A percentile compares a stretch with the other conserved stretches of the same genome.
Conservation (phyloP, 1,139 yeast species). For the Nakaseomyces sp. region DNA sequence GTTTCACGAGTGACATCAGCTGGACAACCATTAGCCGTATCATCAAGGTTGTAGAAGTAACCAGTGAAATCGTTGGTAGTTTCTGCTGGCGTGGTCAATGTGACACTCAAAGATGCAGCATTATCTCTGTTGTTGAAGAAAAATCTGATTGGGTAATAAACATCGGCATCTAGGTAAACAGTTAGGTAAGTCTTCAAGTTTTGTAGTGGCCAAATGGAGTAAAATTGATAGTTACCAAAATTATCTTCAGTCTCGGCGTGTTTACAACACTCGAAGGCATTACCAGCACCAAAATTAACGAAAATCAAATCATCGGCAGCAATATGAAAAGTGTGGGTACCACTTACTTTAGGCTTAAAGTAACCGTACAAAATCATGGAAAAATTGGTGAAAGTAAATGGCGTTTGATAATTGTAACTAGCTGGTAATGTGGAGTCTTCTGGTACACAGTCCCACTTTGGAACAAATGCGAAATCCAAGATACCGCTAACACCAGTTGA, state of each 20-base stretch:
- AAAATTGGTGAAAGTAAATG: background rate
- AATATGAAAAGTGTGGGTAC: background rate
- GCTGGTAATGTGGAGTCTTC: background rate
- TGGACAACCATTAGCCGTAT: background rate
- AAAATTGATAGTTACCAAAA: slow-evolving; percentile 1
- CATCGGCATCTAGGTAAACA: background rate
- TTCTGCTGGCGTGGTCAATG: background rate
- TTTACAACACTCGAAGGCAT: background rate
- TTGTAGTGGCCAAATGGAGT: background rate
- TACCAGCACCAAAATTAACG: slow-evolving; percentile 1
- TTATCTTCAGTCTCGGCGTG: background rate
- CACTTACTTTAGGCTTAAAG: background rate
- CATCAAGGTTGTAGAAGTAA: background rate
- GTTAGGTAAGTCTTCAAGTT: background rate
- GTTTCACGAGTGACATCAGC: background rate
- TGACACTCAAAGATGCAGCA: background rate
- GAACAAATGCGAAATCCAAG: background rate
- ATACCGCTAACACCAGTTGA: background rate
- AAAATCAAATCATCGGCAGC: slow-evolving; percentile 1
- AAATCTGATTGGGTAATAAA: slow-evolving; percentile 1
- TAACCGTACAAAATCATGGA: slow-evolving; percentile 1
- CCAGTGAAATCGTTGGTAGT: slow-evolving; percentile 1
- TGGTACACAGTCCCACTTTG: background rate
- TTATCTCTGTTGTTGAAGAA: slow-evolving; percentile 2
- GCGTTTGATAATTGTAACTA: background rate